phyloP scores from a whole-genome alignment of 495 filamentous ascomycete genomes.

The Oidiodendron maius region DNA sequence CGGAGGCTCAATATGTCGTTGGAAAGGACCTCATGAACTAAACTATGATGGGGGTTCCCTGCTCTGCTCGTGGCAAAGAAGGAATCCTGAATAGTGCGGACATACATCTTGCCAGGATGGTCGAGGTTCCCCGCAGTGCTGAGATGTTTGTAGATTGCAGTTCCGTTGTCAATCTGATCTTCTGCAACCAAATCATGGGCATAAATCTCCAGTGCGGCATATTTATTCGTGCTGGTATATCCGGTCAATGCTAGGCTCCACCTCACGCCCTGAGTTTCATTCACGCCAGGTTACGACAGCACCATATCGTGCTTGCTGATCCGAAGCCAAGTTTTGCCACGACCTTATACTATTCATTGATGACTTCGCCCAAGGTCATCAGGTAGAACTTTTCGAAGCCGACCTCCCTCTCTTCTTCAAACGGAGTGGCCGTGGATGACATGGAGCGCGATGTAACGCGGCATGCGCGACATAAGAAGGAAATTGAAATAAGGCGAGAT shows the following conservation, averaged over 20 bases:
- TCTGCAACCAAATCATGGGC: slow-evolving; percentile 10
- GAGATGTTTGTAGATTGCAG: slow-evolving; percentile 13
- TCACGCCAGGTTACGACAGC: slow-evolving; percentile 31
- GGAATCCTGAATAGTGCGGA: slow-evolving; percentile 13
- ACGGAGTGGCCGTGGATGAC: slow-evolving; percentile 14
- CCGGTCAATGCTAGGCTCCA: slow-evolving; percentile 11
- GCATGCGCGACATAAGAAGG: slow-evolving; percentile 12
- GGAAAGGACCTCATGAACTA: slow-evolving; percentile 13
- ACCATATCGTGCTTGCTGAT: slow-evolving; percentile 39
- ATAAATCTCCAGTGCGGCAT: slow-evolving; percentile 12
- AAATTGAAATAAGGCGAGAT: slow-evolving; percentile 11
- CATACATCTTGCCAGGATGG: slow-evolving; percentile 8
- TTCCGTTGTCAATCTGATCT: slow-evolving; percentile 9
- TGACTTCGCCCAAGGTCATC: slow-evolving; percentile 33
- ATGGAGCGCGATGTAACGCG: slow-evolving; percentile 12
- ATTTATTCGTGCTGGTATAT: slow-evolving; percentile 15
- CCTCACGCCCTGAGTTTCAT: slow-evolving; percentile 7
- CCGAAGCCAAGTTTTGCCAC: slow-evolving; percentile 43
- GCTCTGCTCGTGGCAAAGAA: slow-evolving; percentile 11
- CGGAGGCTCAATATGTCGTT: slow-evolving; percentile 14
- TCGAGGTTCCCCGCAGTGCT: slow-evolving; percentile 8
- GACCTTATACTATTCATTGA: slow-evolving; percentile 33
- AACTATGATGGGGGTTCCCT: slow-evolving; percentile 11
- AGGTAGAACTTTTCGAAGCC: slow-evolving; percentile 33
- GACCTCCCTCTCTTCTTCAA: slow-evolving; percentile 19